Conservation (phyloP, 345 rosid genomes). For the Excoecaria agallocha region DNA sequence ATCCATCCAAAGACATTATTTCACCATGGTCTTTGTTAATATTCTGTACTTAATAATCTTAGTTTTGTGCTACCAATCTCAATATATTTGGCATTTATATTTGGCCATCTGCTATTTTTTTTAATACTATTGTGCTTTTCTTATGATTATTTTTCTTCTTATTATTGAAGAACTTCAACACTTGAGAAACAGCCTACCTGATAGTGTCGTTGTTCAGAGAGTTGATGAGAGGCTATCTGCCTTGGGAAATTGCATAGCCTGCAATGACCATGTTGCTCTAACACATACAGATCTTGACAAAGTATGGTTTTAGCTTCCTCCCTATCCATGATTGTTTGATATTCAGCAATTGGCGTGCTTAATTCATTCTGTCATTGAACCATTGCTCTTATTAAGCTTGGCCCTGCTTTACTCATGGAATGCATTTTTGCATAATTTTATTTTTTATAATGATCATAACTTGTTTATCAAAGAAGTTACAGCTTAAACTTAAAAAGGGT, state of each 20-base stretch:
- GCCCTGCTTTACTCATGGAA: not conserved
- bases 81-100: not conserved
- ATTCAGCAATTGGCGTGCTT: not conserved
- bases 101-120: not conserved
- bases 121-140: not conserved
- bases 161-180: constrained; percentile 74
- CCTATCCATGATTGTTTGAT: not conserved
- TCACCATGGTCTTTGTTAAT: not conserved
- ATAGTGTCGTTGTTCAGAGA: constrained; percentile 83
- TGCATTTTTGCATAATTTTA: not conserved
- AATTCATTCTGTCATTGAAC: not conserved
- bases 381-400: not conserved
- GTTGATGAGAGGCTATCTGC: constrained; percentile 93
- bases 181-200: constrained; percentile 92
- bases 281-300: constrained; percentile 88
- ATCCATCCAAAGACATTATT: not conserved
- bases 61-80: too few relatives aligned
- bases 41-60: too few relatives aligned
- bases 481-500: too few relatives aligned
- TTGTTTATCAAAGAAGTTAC: too few relatives aligned
- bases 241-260: constrained; percentile 88
- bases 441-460: too few relatives aligned
- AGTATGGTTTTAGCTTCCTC: constrained; percentile 26
- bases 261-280: constrained; percentile 96
- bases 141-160: not conserved